Evolutionary conservation across 2,329 filamentous ascomycete genomes (phyloP).

Genomic region (Nemania abortiva): DNA sequence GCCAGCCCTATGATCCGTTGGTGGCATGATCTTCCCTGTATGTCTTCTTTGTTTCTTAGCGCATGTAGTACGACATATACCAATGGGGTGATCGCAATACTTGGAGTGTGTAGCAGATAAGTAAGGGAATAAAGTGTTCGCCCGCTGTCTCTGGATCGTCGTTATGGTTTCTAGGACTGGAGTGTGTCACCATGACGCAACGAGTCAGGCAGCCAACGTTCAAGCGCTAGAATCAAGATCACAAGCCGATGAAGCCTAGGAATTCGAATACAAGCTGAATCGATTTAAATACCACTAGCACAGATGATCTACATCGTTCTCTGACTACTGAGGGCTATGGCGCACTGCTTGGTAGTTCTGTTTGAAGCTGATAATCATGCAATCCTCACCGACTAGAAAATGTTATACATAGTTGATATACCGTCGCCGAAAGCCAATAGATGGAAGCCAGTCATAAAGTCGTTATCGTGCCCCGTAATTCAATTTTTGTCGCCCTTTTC

Average conservation of each 20-base stretch:
- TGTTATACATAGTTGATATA: not conserved
- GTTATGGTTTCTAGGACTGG: not conserved
- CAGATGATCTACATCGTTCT: no score
- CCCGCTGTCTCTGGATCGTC: not conserved
- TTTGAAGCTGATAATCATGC: not conserved
- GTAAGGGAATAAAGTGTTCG: not conserved
- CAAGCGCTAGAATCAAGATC: no score
- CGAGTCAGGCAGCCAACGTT: not conserved
- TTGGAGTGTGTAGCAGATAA: not conserved
- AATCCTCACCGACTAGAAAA: not conserved
- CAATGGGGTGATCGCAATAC: not conserved
- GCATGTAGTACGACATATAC: not conserved
- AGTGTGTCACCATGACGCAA: slow-evolving; percentile 6
- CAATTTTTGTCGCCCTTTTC: slow-evolving; percentile 13
- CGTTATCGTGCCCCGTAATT: slow-evolving; percentile 14
- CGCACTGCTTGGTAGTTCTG: no score
- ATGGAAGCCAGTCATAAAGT: slow-evolving; percentile 6
- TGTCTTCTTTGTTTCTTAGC: not conserved
- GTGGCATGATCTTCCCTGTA: slow-evolving; percentile 31
- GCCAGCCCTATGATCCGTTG: slow-evolving; percentile 33
- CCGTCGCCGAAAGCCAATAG: not conserved
- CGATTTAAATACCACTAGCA: no score
- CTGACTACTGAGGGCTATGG: no score
- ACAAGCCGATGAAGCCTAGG: no score
- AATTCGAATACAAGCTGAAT: no score